These are phyloP conservation scores for Juncus inflexus DNA, from an alignment of 176 grass and related monocot genomes.

Conservation along the genomic window DNA sequence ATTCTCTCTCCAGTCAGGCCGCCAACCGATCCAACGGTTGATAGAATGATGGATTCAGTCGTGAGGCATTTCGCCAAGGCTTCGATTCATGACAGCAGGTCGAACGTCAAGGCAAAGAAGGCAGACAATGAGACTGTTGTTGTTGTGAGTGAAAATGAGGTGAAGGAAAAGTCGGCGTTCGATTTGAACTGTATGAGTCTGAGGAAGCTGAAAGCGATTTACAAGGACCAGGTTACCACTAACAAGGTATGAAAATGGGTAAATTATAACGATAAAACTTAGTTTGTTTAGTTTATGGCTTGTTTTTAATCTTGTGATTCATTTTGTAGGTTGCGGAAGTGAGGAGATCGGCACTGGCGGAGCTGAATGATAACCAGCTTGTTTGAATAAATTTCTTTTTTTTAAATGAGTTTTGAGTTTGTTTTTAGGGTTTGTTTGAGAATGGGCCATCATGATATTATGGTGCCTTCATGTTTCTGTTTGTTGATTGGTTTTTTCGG, in stretches of 20 bases:
- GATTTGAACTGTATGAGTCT: constrained; percentile 30
- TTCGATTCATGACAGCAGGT: not conserved
- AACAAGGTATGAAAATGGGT: constrained; percentile 35
- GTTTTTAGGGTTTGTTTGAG: not conserved
- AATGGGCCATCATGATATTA: constrained; percentile 44
- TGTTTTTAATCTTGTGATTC: not conserved
- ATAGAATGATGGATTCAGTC: constrained; percentile 12
- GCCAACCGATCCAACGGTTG: not conserved
- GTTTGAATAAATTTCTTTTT: constrained; percentile 25
- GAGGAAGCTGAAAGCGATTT: constrained; percentile 46
- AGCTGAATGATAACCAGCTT: constrained; percentile 36
- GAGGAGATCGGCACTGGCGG: constrained; percentile 39
- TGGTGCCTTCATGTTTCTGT: constrained; percentile 41
- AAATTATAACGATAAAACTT: no score
- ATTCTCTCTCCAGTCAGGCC: constrained; percentile 30
- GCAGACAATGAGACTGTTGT: constrained; percentile 24
- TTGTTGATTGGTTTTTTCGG: constrained; percentile 2
- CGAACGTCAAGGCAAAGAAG: not conserved
- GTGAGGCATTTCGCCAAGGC: constrained; percentile 21
- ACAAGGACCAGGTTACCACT: constrained; percentile 30
- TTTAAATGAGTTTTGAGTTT: not conserved
- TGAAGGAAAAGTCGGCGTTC: constrained; percentile 3
- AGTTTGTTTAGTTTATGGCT: not conserved
- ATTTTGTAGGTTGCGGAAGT: constrained; percentile 24
- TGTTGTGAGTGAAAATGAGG: constrained; percentile 3